A percentile compares a stretch with the other conserved stretches of the same genome.
Conservation (phyloP, 768 basidiomycete genomes). For the Tricholoma sp. region DNA sequence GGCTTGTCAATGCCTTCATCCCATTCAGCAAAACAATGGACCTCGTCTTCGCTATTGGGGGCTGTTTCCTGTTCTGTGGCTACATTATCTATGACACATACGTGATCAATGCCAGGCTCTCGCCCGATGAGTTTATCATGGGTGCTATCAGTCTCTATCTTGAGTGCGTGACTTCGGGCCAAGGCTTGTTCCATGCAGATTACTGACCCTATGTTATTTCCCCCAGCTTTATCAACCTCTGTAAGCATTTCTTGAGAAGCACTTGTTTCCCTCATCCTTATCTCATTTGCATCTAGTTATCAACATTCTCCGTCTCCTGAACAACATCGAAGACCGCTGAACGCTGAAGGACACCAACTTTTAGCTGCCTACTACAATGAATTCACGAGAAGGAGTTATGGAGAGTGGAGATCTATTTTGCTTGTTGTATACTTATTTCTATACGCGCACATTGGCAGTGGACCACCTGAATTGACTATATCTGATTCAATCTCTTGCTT, state of each 20-base stretch:
- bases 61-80: conserved; percentile 81
- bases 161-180: conserved; percentile 52
- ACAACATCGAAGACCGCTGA: conserved; percentile 48
- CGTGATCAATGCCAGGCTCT: conserved; percentile 80
- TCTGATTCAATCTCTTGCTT: too few species aligned
- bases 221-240: conserved; percentile 79
- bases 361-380: background rate
- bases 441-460: too few species aligned
- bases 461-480: too few species aligned
- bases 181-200: background rate
- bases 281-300: conserved; percentile 47
- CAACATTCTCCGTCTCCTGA: conserved; percentile 80
- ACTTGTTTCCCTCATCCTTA: conserved; percentile 2
- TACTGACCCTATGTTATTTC: conserved; percentile 11
- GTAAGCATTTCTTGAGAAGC: conserved; percentile 37
- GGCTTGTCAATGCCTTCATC: conserved; percentile 78
- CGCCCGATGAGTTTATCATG: conserved; percentile 92
- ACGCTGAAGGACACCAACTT: conserved; percentile 21
- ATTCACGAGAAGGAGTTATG: background rate
- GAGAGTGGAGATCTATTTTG: background rate
- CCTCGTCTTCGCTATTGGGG: conserved; percentile 72
- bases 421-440: conserved; percentile 4
- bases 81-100: conserved; percentile 92
- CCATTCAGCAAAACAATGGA: conserved; percentile 83
- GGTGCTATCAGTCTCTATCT: conserved; percentile 92